A percentile compares a stretch with the other conserved stretches of the same genome.
Conservation (phyloP, 768 basidiomycete species). For the Termitomyces heimii region DNA sequence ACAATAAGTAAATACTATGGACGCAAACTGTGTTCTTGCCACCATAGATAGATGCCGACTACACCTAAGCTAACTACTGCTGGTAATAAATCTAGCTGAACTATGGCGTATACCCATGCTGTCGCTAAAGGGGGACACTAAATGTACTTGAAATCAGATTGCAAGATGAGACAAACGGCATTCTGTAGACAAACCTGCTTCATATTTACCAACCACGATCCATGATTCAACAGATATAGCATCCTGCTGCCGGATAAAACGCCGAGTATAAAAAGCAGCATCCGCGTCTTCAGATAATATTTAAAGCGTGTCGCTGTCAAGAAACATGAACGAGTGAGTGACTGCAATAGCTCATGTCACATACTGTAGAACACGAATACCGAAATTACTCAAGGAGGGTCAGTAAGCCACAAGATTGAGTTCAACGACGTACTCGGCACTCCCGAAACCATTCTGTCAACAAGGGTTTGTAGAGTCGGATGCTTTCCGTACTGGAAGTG, state of each 20-base stretch:
- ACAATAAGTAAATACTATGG: constrained; percentile 16
- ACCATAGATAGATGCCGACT: constrained; percentile 58
- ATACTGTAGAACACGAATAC: constrained; percentile 74
- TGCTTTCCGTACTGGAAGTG: constrained; percentile 72
- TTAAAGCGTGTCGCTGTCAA: constrained; percentile 62
- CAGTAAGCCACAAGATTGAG: neutral
- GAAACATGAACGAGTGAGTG: neutral
- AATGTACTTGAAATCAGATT: neutral
- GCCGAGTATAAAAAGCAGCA: constrained; percentile 53
- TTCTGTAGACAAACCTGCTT: constrained; percentile 45
- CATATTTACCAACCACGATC: constrained; percentile 69
- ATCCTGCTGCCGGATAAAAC: constrained; percentile 54
- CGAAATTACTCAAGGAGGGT: constrained; percentile 49
- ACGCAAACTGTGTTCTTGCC: constrained; percentile 47
- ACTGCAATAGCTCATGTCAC: constrained; percentile 16
- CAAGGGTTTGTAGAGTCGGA: constrained; percentile 40
- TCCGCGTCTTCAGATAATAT: constrained; percentile 43
- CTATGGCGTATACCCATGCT: constrained; percentile 69
- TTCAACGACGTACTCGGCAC: constrained; percentile 60
- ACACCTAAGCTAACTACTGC: constrained; percentile 50
- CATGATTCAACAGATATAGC: constrained; percentile 64
- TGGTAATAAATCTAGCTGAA: constrained; percentile 62
- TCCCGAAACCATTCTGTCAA: constrained; percentile 55
- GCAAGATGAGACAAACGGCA: neutral
- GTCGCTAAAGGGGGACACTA: constrained; percentile 77